Conservation (phyloP, 371 early-diverging fungal species). For the Rhizopus microsporus region DNA sequence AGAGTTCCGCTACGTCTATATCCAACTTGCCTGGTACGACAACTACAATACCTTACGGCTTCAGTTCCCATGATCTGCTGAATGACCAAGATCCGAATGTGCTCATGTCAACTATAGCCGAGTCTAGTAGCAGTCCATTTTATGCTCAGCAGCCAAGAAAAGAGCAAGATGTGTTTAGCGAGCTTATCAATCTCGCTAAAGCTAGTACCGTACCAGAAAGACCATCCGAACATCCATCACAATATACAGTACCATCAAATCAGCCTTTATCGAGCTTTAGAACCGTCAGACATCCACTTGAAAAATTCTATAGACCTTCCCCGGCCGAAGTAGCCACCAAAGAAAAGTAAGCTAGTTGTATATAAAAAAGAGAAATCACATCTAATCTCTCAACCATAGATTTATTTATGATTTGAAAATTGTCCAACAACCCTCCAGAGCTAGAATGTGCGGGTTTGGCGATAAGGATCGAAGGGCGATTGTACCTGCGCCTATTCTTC, state of each 20-base stretch:
- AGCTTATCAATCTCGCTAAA: conserved; percentile 22
- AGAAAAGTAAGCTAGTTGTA: not conserved
- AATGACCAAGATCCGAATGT: conserved; percentile 2
- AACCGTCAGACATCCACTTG: not conserved
- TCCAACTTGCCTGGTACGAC: not conserved
- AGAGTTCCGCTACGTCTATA: too few species aligned
- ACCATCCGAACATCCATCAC: not conserved
- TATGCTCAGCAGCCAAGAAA: not conserved
- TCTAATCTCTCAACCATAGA: not conserved
- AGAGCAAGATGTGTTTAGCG: conserved; percentile 26
- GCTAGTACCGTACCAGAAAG: not conserved
- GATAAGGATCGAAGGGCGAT: conserved; percentile 70
- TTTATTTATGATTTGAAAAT: conserved; percentile 28
- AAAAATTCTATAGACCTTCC: not conserved
- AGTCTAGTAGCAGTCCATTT: not conserved
- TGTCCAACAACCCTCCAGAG: conserved; percentile 76
- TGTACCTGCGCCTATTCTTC: conserved; percentile 60
- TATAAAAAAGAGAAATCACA: not conserved
- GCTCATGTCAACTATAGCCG: not conserved
- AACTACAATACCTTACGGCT: not conserved
- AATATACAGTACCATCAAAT: not conserved
- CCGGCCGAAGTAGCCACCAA: not conserved
- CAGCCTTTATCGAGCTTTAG: too few species aligned
- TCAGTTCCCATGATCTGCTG: not conserved
- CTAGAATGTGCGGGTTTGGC: conserved; percentile 86